Conservation (phyloP, 192 early-diverging fungal genomes). For the Ramicandelaber brevisporus region DNA sequence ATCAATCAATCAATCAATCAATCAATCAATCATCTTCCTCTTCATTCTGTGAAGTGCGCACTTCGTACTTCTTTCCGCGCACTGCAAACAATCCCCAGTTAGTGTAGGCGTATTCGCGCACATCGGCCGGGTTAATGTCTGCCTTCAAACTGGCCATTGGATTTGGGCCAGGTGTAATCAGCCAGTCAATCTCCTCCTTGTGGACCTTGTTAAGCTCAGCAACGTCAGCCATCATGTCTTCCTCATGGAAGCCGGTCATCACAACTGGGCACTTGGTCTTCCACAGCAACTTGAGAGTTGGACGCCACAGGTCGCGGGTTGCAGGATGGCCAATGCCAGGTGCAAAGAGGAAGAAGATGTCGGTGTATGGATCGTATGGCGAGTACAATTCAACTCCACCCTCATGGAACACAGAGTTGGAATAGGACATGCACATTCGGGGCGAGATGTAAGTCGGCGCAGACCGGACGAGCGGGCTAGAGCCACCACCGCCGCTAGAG, state of each 20-base stretch:
- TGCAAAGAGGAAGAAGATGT: constrained; percentile 54
- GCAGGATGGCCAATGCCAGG: constrained; percentile 39
- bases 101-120: constrained; percentile 38
- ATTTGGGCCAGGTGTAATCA: constrained; percentile 38
- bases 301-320: constrained; percentile 32
- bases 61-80: constrained; percentile 58
- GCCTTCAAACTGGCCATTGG: constrained; percentile 40
- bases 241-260: constrained; percentile 45
- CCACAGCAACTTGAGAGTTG: constrained; percentile 31
- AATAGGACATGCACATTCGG: constrained; percentile 38
- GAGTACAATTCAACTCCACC: constrained; percentile 23
- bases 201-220: constrained; percentile 24
- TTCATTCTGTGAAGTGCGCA: constrained; percentile 7
- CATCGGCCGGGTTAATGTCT: constrained; percentile 41
- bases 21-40: no score
- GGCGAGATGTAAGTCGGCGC: constrained; percentile 15
- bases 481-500: no score
- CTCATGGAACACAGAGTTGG: constrained; percentile 34
- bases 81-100: constrained; percentile 64
- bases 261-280: constrained; percentile 58
- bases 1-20: no score
- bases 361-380: constrained; percentile 52
- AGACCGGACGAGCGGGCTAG: no score
- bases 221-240: constrained; percentile 34
- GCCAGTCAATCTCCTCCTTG: constrained; percentile 36